Conservation (phyloP, 495 filamentous ascomycete species). For the Penicillium coffeae region DNA sequence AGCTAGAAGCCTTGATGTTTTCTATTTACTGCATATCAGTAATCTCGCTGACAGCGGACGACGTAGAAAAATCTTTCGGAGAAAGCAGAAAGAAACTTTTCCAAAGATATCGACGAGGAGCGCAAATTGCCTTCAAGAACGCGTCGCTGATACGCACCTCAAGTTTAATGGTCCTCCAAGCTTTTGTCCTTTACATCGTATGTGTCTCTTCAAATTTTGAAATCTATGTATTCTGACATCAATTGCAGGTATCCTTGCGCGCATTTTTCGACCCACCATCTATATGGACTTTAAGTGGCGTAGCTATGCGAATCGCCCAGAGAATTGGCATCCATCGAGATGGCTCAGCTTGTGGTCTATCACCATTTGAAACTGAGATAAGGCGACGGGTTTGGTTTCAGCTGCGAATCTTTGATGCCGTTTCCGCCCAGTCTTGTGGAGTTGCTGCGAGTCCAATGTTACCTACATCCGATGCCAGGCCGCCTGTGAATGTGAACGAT, state of each 20-base stretch:
- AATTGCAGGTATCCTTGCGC: constrained; percentile 26
- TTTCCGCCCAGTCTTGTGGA: constrained; percentile 33
- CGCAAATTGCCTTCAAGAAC: constrained; percentile 43
- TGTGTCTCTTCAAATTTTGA: not conserved
- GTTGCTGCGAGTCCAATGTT: constrained; percentile 18
- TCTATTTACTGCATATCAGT: constrained; percentile 45
- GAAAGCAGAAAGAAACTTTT: constrained; percentile 37
- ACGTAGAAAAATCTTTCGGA: constrained; percentile 40
- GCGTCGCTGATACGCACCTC: constrained; percentile 45
- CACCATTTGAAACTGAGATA: constrained; percentile 44
- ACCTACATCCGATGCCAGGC: constrained; percentile 23
- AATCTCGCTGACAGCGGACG: constrained; percentile 32
- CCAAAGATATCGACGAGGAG: constrained; percentile 37
- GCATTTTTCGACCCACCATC: constrained; percentile 35
- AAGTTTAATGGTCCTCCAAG: constrained; percentile 42
- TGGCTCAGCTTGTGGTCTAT: constrained; percentile 30
- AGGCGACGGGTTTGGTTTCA: constrained; percentile 42
- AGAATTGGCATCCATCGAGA: constrained; percentile 46
- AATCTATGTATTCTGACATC: constrained; percentile 2
- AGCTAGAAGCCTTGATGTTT: constrained; percentile 46
- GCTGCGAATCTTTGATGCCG: constrained; percentile 30
- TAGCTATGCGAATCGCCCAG: constrained; percentile 40
- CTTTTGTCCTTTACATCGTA: constrained; percentile 43
- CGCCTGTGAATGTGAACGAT: constrained; percentile 55
- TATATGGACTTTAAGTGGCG: constrained; percentile 41